Evolutionary conservation across 2,329 filamentous ascomycete species (phyloP).

Genomic region (Amauroascus verrucosus): DNA sequence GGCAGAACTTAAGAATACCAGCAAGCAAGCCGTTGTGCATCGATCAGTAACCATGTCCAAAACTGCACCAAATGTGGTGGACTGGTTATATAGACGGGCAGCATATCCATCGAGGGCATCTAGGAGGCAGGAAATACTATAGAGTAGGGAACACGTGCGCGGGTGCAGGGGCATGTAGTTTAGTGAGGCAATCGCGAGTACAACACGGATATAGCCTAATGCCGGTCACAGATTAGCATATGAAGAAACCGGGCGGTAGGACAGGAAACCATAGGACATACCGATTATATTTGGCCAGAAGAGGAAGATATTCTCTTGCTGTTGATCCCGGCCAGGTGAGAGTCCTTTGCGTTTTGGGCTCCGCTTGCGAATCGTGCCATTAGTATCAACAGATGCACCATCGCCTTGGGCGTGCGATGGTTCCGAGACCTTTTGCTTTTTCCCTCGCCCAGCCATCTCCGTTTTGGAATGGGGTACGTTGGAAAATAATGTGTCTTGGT

Average conservation of each 20-base stretch:
- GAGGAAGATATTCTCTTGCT: slow-evolving; percentile 65
- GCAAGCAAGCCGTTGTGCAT: slow-evolving; percentile 87
- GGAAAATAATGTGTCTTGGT: neutral
- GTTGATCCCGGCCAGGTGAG: slow-evolving; percentile 12
- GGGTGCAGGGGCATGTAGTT: slow-evolving; percentile 99
- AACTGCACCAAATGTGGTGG: slow-evolving; percentile 89
- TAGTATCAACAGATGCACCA: neutral
- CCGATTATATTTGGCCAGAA: slow-evolving; percentile 76
- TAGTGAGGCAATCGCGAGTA: slow-evolving; percentile 77
- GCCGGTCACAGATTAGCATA: neutral
- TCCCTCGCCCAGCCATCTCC: slow-evolving; percentile 23
- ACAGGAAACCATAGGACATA: slow-evolving; percentile 33
- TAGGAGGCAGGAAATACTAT: slow-evolving; percentile 87
- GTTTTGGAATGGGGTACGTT: neutral
- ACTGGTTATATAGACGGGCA: slow-evolving; percentile 78
- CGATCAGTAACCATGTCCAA: slow-evolving; percentile 99
- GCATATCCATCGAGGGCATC: slow-evolving; percentile 92
- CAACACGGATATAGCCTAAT: slow-evolving; percentile 63
- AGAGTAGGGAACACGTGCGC: slow-evolving; percentile 76
- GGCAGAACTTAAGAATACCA: slow-evolving; percentile 88
- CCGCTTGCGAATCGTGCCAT: slow-evolving; percentile 3
- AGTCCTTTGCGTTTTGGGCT: slow-evolving; percentile 1
- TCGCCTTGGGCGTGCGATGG: slow-evolving; percentile 7
- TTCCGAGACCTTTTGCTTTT: slow-evolving; percentile 29
- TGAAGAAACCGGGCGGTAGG: neutral